phyloP scores from a whole-genome alignment of 73 alveolate genomes.

The Paraurostyla sp. region DNA sequence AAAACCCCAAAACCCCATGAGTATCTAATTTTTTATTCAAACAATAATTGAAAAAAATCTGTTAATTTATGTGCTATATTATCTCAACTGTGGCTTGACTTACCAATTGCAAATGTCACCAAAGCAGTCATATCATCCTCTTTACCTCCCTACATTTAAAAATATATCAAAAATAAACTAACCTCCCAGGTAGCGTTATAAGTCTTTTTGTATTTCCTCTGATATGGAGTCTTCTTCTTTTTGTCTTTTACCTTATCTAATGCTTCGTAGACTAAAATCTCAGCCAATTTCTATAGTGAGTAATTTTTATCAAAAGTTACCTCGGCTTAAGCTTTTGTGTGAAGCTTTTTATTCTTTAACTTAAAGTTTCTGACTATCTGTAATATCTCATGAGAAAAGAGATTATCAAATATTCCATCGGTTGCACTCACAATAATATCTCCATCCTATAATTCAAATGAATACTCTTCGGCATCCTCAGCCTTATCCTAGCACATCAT shows the following conservation, averaged over 20 bases:
- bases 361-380: conserved; percentile 24
- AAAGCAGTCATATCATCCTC: conserved; percentile 74
- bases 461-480: conserved; percentile 60
- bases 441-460: conserved; percentile 28
- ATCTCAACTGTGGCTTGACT: too few relatives aligned
- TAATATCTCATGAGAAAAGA: conserved; percentile 66
- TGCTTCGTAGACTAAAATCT: conserved; percentile 58
- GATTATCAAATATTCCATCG: conserved; percentile 77
- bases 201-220: conserved; percentile 54
- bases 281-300: conserved; percentile 25
- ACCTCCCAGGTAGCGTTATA: conserved; percentile 69
- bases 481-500: conserved; percentile 45
- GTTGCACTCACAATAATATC: conserved; percentile 69
- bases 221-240: conserved; percentile 59
- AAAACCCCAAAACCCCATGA: too few relatives aligned
- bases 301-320: neutral
- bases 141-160: conserved; percentile 51
- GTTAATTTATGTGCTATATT: too few relatives aligned
- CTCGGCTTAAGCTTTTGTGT: conserved; percentile 41
- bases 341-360: neutral
- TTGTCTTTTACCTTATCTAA: conserved; percentile 33
- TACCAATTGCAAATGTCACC: conserved; percentile 41
- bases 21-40: too few relatives aligned
- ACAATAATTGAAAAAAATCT: too few relatives aligned
- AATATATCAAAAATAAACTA: neutral